Evolutionary conservation across 768 basidiomycete species (phyloP), one percentile per base, ranked within the genome.

Genomic region (Pholiota microspora): DNA sequence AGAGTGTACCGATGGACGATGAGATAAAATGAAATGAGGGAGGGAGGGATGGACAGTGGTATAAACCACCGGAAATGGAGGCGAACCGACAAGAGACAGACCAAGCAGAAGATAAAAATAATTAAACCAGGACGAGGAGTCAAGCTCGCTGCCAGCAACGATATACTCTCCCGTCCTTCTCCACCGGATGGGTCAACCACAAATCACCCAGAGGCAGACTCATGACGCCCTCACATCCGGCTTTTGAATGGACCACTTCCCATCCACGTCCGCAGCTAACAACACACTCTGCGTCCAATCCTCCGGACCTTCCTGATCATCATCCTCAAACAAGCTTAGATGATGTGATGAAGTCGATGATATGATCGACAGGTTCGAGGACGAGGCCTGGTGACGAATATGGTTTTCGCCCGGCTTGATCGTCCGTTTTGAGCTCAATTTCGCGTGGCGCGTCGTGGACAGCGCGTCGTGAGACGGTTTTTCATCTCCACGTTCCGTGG

Each of bases 241-340:
- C 45, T 25, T 46, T 36, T 52, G 49, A 21, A 49, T 28, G 34
- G 42, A 31, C 59, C 56, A 61, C 12, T 52, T 34, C 13, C 54
- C 54, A 48, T 60, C 75, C 47, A 73, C 64, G 63, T 85, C 83
- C 53, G 86, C 87, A n/a, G 86, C 87, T 68, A 83, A 67, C 54
- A 92, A 66, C 46, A 92, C 89, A 60, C 84, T 87, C 63, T 77
- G 74, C 44, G 86, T 85, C 89, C 90, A 92, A 64, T 89, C 82
- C 46, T 82, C 85, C 55, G 75, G 73, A 38, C 72, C 69, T 32
- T 73, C 76, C 12, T 42, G 25, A 36, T 75, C 69, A 34, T 72
- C 71, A 21, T 80, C 74, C 49, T 75, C 71, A 34, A 77, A 65
- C 45, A 81, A 62, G 16, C 77, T 78, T 34, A 82, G 67, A 60